Evolutionary conservation across 768 basidiomycete species (phyloP), one percentile per base, ranked within the genome.

Genomic region (Boletellus emodensis): DNA sequence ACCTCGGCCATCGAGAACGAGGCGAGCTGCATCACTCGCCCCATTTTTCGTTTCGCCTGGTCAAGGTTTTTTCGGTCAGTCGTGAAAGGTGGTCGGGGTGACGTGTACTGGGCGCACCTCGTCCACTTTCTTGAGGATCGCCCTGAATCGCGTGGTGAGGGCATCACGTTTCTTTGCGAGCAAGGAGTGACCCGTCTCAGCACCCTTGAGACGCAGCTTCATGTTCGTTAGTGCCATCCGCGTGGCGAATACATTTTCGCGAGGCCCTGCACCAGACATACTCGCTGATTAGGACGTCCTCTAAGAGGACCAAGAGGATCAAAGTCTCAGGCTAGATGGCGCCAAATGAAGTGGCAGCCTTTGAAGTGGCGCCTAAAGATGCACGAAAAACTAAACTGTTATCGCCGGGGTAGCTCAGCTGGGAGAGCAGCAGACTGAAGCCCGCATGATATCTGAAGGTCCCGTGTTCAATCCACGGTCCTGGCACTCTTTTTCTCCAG

Each of bases 1-100:
- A 99, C 96, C 70, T 98, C 95, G 0, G 96, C 96, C 74, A 98
- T 87, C 38, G 94, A 96, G 78, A 99, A 96, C 37, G 96, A 98
- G 22, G 96, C 96, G 44, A 98, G 79, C 69, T 99, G 96, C 85
- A 99, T 96, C 22, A 98, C 94, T 52, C 90, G 80, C 28, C 96
- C 96, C 96, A 98, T 99, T 74, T 97, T 94, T 52, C 94, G 83
- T 70, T 99, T 99, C 10, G 96, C 95, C 94, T 98, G 51, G 17
- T 56, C 53, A 54, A 6, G 48, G 58, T 48, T 56, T 51, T 56
- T 51, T 58, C 68, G 40, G 65, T 59, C 36, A 56, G 35, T 46
- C 51, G 26, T 28, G 14, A 45, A n/a, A 24, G n/a, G 17, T 15
- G 30, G 30, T 34, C 11, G 8, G 24, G 1, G 39, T 30, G n/a